Conservation (phyloP, 345 rosid species). For the Jatropha curcas region DNA sequence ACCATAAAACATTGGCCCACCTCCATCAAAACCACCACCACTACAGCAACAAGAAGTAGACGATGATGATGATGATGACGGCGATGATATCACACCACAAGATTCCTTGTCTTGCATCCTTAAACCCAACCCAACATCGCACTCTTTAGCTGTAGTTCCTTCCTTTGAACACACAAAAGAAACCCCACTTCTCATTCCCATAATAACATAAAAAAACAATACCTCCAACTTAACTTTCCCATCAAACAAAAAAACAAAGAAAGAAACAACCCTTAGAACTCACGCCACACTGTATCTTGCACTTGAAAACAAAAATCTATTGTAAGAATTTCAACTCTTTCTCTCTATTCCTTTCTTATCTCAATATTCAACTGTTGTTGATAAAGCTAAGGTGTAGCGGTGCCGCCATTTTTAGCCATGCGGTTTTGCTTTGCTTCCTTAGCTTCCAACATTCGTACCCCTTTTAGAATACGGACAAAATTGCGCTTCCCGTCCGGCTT, state of each 20-base stretch:
- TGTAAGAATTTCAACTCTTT: neutral
- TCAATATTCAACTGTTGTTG: neutral
- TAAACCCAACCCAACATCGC: conserved; percentile 48
- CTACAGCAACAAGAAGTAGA: conserved; percentile 15
- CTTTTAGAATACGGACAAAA: conserved; percentile 61
- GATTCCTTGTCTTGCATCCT: conserved; percentile 32
- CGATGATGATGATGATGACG: conserved; percentile 25
- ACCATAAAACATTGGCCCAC: conserved; percentile 45
- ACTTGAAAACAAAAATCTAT: conserved; percentile 9
- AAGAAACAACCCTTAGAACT: conserved; percentile 19
- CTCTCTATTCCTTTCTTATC: neutral
- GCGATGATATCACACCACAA: conserved; percentile 23
- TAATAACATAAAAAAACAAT: neutral
- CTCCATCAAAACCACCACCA: conserved; percentile 20
- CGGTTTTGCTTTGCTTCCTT: conserved; percentile 60
- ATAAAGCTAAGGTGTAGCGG: conserved; percentile 42
- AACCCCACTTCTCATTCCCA: conserved; percentile 29
- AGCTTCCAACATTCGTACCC: conserved; percentile 73
- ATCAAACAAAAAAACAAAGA: conserved; percentile 16
- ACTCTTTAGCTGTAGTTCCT: conserved; percentile 19
- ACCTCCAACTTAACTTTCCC: conserved; percentile 16
- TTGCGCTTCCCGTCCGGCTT: conserved; percentile 19
- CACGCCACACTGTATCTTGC: conserved; percentile 8
- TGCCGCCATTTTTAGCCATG: conserved; percentile 66
- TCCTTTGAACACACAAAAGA: conserved; percentile 28